Base-by-base conservation (phyloP, 805 yeast species). In the Wickerhamomyces silvicola region DNA sequence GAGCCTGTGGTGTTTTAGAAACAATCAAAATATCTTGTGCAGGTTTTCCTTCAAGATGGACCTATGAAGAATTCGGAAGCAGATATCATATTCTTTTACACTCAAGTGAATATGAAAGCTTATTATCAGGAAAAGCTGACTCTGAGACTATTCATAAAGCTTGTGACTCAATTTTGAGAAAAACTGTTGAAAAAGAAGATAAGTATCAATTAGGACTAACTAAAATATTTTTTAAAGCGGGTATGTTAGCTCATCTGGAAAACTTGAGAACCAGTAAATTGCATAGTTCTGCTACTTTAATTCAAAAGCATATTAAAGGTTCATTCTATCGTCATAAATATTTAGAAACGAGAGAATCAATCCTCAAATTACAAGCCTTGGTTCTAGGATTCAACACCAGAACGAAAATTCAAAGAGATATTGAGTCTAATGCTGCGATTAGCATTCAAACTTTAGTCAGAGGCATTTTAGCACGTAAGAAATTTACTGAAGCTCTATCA, bases 1-100 rank as follows among this genome's bases (percentile, higher is more conserved):
- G 98, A 56, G 98, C 98, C 6, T 90, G 98, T 68, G 98, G 98
- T 81, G 97, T 90, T 28, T 68, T 90, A 46, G 98, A 92, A 57
- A 92, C 98, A 2, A 90, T 90, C 53, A 70, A 95, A 51, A 90
- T 90, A 29, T 88, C 97, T 2, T 88, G 97, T 63, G 97, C 95
- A 31, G 98, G 98, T 24, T 90, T 88, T 71, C 98, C 98, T 12
- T 81, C 96, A 0, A 72, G 97, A 54, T 86, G 96, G 87, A 76
- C 95, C 3, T 92, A 86, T 54, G 87, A 80, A 32, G 97, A 92
- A 54, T 90, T 90, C 65, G 94, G 87, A 13, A 73, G 78, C 41
- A 75, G 96, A 51, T 90, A 87, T 56, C 90, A 86, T 52, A 78
- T 88, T 52, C 68, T 90, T 37, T 76, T 87, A 24, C 73, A 78